phyloP scores from a whole-genome alignment of 2,329 filamentous ascomycete species.

The Volutella citrinella region DNA sequence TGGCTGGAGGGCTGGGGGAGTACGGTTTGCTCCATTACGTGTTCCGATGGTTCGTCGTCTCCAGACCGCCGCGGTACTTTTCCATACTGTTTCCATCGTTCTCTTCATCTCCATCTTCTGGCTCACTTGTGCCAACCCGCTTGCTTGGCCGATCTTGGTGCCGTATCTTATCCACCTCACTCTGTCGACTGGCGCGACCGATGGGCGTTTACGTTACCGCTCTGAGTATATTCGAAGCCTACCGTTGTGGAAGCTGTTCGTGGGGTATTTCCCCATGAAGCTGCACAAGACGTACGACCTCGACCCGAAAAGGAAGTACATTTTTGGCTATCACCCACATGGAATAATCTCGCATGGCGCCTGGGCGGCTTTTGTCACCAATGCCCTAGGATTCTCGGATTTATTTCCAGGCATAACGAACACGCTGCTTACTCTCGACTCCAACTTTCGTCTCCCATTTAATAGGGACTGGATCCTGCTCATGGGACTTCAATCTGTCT shows the following conservation, averaged over 20 bases:
- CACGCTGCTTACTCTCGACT: slow-evolving; percentile 87
- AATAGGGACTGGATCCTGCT: slow-evolving; percentile 93
- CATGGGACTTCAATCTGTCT: slow-evolving; percentile 85
- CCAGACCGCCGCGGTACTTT: slow-evolving; percentile 75
- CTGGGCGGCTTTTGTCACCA: slow-evolving; percentile 86
- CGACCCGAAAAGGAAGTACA: slow-evolving; percentile 82
- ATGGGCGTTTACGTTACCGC: slow-evolving; percentile 72
- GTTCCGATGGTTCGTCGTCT: slow-evolving; percentile 68
- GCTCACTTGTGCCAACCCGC: slow-evolving; percentile 82
- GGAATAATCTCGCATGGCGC: slow-evolving; percentile 98
- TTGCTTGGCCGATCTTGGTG: slow-evolving; percentile 79
- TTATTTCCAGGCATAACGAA: slow-evolving; percentile 96
- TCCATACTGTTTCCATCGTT: slow-evolving; percentile 71
- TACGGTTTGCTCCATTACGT: slow-evolving; percentile 80
- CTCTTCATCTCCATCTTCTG: slow-evolving; percentile 77
- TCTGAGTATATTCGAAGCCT: slow-evolving; percentile 71
- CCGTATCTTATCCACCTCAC: slow-evolving; percentile 82
- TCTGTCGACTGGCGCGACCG: slow-evolving; percentile 72
- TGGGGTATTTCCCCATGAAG: slow-evolving; percentile 85
- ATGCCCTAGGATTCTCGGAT: slow-evolving; percentile 80
- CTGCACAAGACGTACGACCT: slow-evolving; percentile 83
- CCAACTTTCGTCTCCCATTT: slow-evolving; percentile 89
- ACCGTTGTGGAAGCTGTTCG: slow-evolving; percentile 83
- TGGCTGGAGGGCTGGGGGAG: slow-evolving; percentile 46
- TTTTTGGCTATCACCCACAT: slow-evolving; percentile 96